Evolutionary conservation across 805 yeast species (phyloP).

Genomic region (Zygotorulaspora sp.): DNA sequence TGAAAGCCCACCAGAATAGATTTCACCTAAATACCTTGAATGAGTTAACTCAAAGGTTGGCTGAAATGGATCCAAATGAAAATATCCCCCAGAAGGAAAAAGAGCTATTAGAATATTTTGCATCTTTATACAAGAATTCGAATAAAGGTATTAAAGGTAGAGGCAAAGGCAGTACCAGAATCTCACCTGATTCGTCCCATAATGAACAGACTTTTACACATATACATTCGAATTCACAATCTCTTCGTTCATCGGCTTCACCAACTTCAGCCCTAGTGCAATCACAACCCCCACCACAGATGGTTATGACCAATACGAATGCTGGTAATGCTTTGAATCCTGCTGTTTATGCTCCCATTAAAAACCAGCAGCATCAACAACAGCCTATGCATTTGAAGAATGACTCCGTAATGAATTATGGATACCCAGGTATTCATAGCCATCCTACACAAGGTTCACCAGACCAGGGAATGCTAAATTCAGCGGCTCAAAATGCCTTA

Average conservation of each 20-base stretch:
- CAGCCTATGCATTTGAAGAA: constrained; percentile 6
- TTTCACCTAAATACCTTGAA: constrained; percentile 74
- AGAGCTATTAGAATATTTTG: constrained; percentile 70
- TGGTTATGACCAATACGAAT: constrained; percentile 1
- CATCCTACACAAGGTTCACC: constrained; percentile 5
- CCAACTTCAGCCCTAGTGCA: constrained; percentile 2
- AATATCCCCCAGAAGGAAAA: constrained; percentile 57
- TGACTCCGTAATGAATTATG: constrained; percentile 14
- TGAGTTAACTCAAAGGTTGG: constrained; percentile 59
- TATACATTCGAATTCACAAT: neutral
- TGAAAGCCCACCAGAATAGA: constrained; percentile 90
- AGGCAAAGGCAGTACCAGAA: constrained; percentile 47
- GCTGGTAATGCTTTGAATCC: constrained; percentile 13
- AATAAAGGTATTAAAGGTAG: constrained; percentile 91
- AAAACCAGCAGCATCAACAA: constrained; percentile 4
- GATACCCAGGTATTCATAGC: constrained; percentile 12
- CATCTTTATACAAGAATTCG: constrained; percentile 77
- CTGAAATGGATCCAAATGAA: constrained; percentile 52
- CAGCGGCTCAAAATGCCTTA: constrained; percentile 9
- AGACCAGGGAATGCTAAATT: constrained; percentile 9
- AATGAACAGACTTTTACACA: constrained; percentile 2
- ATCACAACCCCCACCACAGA: constrained; percentile 1
- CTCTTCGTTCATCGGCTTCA: constrained; percentile 3
- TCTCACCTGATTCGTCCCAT: constrained; percentile 14
- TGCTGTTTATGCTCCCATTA: constrained; percentile 15